Evolutionary conservation across 2,329 filamentous ascomycete species (phyloP).

Genomic region (Beauveria brongniartii): DNA sequence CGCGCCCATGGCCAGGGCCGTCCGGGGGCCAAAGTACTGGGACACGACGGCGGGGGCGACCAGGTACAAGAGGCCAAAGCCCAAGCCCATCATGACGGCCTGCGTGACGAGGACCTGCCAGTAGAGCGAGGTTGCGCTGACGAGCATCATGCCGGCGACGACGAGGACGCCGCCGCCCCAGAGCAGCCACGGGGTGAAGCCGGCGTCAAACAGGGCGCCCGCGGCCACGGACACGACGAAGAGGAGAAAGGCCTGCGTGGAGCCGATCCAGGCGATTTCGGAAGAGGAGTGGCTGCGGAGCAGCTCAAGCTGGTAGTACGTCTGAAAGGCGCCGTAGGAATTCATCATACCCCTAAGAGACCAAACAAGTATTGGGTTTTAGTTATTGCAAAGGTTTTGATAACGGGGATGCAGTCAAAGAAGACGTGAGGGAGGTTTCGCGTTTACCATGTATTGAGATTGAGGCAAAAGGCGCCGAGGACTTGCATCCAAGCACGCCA

Average conservation of each 20-base stretch:
- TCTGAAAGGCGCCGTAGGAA: slow-evolving; percentile 47
- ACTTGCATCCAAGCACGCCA: slow-evolving; percentile 48
- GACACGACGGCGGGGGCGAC: slow-evolving; percentile 30
- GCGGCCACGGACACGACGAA: slow-evolving; percentile 26
- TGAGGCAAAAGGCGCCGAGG: slow-evolving; percentile 41
- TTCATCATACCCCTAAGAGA: slow-evolving; percentile 4
- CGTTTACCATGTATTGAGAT: slow-evolving; percentile 41
- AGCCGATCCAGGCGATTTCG: slow-evolving; percentile 27
- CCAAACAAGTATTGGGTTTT: background rate
- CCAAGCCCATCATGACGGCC: slow-evolving; percentile 28
- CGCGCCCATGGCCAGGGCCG: slow-evolving; percentile 32
- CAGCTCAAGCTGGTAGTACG: slow-evolving; percentile 39
- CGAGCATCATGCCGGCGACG: slow-evolving; percentile 48
- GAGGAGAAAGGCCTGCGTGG: slow-evolving; percentile 28
- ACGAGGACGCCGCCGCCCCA: slow-evolving; percentile 28
- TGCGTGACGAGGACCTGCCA: slow-evolving; percentile 26
- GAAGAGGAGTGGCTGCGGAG: slow-evolving; percentile 19
- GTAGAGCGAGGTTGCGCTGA: slow-evolving; percentile 31
- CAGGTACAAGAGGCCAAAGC: slow-evolving; percentile 30
- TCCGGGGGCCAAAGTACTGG: slow-evolving; percentile 30
- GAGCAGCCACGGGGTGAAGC: slow-evolving; percentile 24
- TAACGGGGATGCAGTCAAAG: background rate
- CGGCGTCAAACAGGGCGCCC: slow-evolving; percentile 30
- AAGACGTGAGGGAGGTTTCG: too few relatives aligned
- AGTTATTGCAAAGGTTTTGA: background rate